A percentile compares a stretch with the other conserved stretches of the same genome.
Evolutionary conservation across 352 stramenopile genomes (phyloP).

Genomic region (Phytophthora hybrid): DNA sequence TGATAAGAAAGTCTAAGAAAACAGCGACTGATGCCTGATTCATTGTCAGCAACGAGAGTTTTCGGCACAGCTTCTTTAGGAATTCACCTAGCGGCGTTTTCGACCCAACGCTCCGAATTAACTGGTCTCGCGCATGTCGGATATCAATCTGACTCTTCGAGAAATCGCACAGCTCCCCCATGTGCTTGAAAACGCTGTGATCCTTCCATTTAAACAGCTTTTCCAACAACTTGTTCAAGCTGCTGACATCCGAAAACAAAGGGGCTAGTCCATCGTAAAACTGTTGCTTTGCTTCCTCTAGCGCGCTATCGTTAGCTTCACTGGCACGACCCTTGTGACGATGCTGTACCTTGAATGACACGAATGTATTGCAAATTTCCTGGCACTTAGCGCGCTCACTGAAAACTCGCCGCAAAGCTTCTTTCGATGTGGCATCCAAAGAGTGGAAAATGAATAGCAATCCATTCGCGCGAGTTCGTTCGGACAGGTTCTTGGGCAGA

Average conservation of each 20-base stretch:
- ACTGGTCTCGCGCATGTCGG: conserved; percentile 64
- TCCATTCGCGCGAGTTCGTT: conserved; percentile 63
- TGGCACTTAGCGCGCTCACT: conserved; percentile 69
- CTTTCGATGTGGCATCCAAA: conserved; percentile 67
- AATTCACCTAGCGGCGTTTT: conserved; percentile 83
- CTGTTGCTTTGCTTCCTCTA: conserved; percentile 44
- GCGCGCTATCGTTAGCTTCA: conserved; percentile 12
- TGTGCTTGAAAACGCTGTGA: conserved; percentile 78
- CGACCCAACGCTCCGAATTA: conserved; percentile 80
- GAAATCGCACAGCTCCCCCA: conserved; percentile 66
- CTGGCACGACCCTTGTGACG: conserved; percentile 37
- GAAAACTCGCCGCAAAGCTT: conserved; percentile 78
- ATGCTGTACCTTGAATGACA: conserved; percentile 55
- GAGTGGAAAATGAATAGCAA: conserved; percentile 78
- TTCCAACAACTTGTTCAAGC: conserved; percentile 66
- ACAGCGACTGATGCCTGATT: conserved; percentile 50
- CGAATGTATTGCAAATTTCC: conserved; percentile 42
- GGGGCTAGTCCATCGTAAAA: conserved; percentile 52
- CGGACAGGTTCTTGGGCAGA: conserved; percentile 72
- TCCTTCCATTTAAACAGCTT: conserved; percentile 80
- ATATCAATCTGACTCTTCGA: conserved; percentile 58
- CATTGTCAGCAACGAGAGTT: conserved; percentile 75
- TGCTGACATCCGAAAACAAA: conserved; percentile 70
- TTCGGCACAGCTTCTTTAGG: conserved; percentile 85
- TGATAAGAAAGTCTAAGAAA: conserved; percentile 56